These are phyloP conservation scores for Ganoderma leucocontextum DNA, from an alignment of 1,284 basidiomycete genomes.

Conservation along the genomic window DNA sequence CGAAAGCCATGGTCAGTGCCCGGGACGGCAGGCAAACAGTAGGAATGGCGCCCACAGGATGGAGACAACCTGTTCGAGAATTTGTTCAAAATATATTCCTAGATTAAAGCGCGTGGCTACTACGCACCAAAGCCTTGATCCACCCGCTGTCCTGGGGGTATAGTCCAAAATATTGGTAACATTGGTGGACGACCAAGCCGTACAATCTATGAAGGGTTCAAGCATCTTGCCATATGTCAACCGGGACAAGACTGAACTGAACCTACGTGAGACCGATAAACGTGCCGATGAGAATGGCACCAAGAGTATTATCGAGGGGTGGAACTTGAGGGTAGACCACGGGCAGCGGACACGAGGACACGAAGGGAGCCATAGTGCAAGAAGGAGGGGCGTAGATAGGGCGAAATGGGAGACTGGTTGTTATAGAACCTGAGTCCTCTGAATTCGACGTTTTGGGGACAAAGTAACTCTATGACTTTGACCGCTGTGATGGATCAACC, in stretches of 20 bases:
- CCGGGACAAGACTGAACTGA: not conserved
- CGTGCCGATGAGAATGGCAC: conserved; percentile 22
- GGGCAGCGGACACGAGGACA: not conserved
- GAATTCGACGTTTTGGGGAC: not conserved
- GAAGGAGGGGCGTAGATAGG: not conserved
- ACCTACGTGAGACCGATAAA: conserved; percentile 18
- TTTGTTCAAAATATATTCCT: too few relatives aligned
- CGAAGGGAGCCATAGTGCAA: not conserved
- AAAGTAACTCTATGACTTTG: too few relatives aligned
- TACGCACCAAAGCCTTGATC: conserved; percentile 8
- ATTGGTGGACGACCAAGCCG: conserved; percentile 18
- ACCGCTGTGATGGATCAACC: too few relatives aligned
- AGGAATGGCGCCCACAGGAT: not conserved
- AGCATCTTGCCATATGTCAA: not conserved
- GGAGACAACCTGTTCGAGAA: not conserved
- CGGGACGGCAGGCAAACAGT: not conserved
- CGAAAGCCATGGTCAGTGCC: not conserved
- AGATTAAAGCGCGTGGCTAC: not conserved
- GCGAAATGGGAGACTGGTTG: not conserved
- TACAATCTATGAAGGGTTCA: conserved; percentile 11
- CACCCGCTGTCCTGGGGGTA: conserved; percentile 9
- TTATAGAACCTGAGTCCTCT: not conserved
- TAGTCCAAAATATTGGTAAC: conserved; percentile 12
- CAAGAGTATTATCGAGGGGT: conserved; percentile 17
- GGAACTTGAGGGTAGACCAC: not conserved